Base-by-base conservation (phyloP, 805 yeast genomes). In the Soucietia sequanensis region DNA sequence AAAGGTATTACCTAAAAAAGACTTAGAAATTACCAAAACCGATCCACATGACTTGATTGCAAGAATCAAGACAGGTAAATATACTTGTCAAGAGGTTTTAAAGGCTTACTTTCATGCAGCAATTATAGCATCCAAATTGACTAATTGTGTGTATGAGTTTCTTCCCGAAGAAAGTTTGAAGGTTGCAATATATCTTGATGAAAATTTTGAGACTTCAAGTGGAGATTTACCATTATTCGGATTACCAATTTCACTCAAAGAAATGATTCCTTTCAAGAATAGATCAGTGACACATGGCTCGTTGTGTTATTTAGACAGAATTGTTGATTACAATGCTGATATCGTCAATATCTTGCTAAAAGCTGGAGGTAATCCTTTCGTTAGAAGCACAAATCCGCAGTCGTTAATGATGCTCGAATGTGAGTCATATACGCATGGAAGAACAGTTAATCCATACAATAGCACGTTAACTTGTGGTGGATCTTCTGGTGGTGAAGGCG, bases 401-500 rank as follows among this genome's bases (percentile, higher is more conserved):
- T 34, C 53, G 3, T 39, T 54, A 38, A 52, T 50, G 56, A 43
- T 47, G 38, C 46, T 47, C 5, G 56, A 53, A 27, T 44, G 48
- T 28, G 47, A 41, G 13, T 46, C 53, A 10, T 41, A 37, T 33
- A 20, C 41, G 21, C 46, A 35, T 27, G 58, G 58, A 3, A 35
- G 47, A 26, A 53, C 60, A 2, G 42, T 34, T 10, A 54, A 54
- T 27, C 39, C 58, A 1, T 31, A 30, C 38, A 53, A 53, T 31
- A 37, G 40, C n/a, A 31, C 33, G 2, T 37, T 52, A 23, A 42
- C 49, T 15, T 37, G 43, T 30, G 60, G 60, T 17, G 60, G 60
- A 1, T 42, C 49, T 16, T 46, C 54, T 8, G 58, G 60, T 4
- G 60, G 60, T 12, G 58, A 53, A 39, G 58, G 56, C 19, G 43